Conservation (phyloP, 768 basidiomycete genomes). For the Boletus subcaerulescens region DNA sequence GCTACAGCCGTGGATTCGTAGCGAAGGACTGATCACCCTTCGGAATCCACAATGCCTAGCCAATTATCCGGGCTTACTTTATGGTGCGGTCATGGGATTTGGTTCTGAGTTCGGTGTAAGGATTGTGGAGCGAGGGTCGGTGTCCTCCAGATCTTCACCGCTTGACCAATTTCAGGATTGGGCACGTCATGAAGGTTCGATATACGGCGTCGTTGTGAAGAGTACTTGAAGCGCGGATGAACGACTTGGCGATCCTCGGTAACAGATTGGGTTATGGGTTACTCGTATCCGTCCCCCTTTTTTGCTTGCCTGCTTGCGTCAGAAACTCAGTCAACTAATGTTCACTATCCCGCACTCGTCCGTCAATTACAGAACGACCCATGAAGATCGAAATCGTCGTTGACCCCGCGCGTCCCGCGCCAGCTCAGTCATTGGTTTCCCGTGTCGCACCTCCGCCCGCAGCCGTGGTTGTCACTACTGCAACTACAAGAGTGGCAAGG, state of each 20-base stretch:
- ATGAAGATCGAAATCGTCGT: conserved; percentile 99
- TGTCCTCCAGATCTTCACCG: conserved; percentile 32
- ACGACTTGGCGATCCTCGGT: conserved; percentile 25
- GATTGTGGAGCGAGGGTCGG: conserved; percentile 27
- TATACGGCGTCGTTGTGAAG: conserved; percentile 19
- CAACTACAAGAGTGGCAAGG: conserved; percentile 34
- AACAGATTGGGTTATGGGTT: conserved; percentile 25
- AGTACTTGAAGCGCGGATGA: conserved; percentile 24
- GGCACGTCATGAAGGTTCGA: conserved; percentile 27
- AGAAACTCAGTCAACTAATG: conserved; percentile 35
- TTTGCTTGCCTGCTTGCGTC: conserved; percentile 37
- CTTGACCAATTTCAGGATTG: conserved; percentile 35
- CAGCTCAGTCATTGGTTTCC: conserved; percentile 63
- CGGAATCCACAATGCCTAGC: conserved; percentile 24
- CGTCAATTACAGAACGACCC: conserved; percentile 71
- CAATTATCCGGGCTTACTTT: conserved; percentile 23
- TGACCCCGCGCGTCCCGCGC: conserved; percentile 72
- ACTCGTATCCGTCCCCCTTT: conserved; percentile 44
- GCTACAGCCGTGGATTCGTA: conserved; percentile 22
- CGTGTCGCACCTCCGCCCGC: conserved; percentile 77
- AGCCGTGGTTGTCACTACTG: conserved; percentile 20
- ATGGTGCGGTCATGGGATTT: conserved; percentile 32
- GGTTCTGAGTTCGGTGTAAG: conserved; percentile 33
- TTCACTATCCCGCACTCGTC: conserved; percentile 34
- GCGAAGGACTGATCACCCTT: conserved; percentile 31